Percentiles rank a stretch among this genome's conserved stretches.
phyloP scores from a whole-genome alignment of 345 rosid species.

The Pugionium cornutum region DNA sequence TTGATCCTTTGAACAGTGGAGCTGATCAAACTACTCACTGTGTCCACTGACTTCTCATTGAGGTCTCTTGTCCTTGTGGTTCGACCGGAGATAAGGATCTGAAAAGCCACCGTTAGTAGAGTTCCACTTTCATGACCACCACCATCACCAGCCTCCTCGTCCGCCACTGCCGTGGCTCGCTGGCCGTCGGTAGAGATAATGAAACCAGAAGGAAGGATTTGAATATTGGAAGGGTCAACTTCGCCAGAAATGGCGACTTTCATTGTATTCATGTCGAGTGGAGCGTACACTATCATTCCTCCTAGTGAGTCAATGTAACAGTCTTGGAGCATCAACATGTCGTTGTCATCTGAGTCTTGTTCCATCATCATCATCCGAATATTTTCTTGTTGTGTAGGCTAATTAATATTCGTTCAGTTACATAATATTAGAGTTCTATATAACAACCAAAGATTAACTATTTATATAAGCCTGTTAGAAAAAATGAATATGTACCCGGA shows the following conservation, averaged over 20 bases:
- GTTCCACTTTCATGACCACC: slow-evolving; percentile 38
- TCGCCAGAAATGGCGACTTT: slow-evolving; percentile 41
- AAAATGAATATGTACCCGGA: slow-evolving; percentile 43
- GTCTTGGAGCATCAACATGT: slow-evolving; percentile 64
- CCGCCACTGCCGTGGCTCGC: slow-evolving; percentile 4
- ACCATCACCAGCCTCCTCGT: neutral
- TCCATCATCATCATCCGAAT: neutral
- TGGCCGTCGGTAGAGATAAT: slow-evolving; percentile 53
- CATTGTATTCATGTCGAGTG: slow-evolving; percentile 47
- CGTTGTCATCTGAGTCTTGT: slow-evolving; percentile 13
- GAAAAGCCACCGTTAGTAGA: slow-evolving; percentile 61
- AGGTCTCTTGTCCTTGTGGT: slow-evolving; percentile 12
- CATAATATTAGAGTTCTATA: neutral
- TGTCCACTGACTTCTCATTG: slow-evolving; percentile 49
- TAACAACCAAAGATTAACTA: neutral
- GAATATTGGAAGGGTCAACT: slow-evolving; percentile 37
- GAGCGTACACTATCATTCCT: slow-evolving; percentile 61
- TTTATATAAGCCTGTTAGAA: no score
- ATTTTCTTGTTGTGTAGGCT: neutral
- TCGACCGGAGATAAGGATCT: slow-evolving; percentile 47
- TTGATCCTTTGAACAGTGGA: slow-evolving; percentile 55
- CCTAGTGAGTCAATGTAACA: slow-evolving; percentile 50
- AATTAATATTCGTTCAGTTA: neutral
- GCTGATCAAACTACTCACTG: slow-evolving; percentile 56
- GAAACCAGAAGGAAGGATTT: slow-evolving; percentile 78